phyloP scores from a whole-genome alignment of 345 rosid genomes.

The Citrus trifoliata region DNA sequence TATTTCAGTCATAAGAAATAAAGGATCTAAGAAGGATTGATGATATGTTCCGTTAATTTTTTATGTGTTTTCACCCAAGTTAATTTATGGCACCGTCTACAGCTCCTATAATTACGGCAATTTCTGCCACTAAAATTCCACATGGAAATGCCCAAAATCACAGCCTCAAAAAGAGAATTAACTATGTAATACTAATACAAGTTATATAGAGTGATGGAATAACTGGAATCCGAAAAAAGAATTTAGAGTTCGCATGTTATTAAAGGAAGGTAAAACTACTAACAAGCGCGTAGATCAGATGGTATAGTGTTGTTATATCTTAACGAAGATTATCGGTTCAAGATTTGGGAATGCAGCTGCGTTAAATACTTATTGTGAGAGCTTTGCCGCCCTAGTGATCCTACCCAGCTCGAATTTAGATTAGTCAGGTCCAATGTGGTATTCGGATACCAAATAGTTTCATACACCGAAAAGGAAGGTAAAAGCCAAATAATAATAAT shows the following conservation, averaged over 20 bases:
- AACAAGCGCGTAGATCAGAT: no score
- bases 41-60: not conserved
- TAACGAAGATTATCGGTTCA: accelerated
- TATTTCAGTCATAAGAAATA: not conserved
- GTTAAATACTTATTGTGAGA: no score
- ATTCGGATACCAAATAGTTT: no score
- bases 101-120: conserved; percentile 8
- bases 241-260: conserved; percentile 73
- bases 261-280: conserved; percentile 26
- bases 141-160: conserved; percentile 7
- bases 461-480: conserved; percentile 24
- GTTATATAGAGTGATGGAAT: conserved; percentile 23
- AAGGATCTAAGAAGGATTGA: not conserved
- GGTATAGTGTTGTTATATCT: no score
- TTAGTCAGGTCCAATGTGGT: no score
- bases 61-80: not conserved
- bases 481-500: conserved; percentile 22
- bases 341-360: no score
- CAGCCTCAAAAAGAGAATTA: not conserved
- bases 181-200: conserved; percentile 12
- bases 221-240: conserved; percentile 68
- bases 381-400: no score
- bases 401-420: no score
- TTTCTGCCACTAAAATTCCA: conserved; percentile 12
- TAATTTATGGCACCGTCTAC: not conserved